Percentiles rank a stretch among this genome's conserved stretches.
Conservation (phyloP, 2,329 filamentous ascomycete species). For the Lachnellula arida region DNA sequence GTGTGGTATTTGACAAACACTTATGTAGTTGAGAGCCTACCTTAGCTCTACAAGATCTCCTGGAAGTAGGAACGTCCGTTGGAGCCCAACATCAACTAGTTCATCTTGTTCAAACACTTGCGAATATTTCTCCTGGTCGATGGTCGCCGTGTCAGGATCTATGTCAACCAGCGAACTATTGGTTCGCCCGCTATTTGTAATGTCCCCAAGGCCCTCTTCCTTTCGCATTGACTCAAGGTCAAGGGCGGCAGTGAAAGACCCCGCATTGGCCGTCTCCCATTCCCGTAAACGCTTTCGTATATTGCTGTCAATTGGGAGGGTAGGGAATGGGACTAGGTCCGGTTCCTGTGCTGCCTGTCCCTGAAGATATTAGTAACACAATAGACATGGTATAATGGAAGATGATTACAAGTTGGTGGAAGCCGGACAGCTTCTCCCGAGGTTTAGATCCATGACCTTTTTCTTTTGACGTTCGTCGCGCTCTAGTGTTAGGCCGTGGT, state of each 20-base stretch:
- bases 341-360: neutral
- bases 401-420: neutral
- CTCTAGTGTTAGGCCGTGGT: neutral
- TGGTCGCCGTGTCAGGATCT: neutral
- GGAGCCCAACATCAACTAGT: conserved; percentile 40
- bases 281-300: conserved; percentile 35
- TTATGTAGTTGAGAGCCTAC: conserved; percentile 16
- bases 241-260: neutral
- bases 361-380: neutral
- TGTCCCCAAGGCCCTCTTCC: neutral
- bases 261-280: conserved; percentile 41
- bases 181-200: neutral
- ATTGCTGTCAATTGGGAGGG: neutral
- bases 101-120: conserved; percentile 31
- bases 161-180: neutral
- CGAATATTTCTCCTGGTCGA: neutral
- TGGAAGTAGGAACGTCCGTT: conserved; percentile 28
- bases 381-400: neutral
- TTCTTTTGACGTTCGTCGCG: neutral
- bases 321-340: neutral
- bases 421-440: neutral
- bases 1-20: neutral
- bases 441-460: neutral
- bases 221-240: neutral
- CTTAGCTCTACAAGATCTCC: conserved; percentile 32